Conservation (phyloP, 495 filamentous ascomycete genomes). For the Penicillium samsonianum region DNA sequence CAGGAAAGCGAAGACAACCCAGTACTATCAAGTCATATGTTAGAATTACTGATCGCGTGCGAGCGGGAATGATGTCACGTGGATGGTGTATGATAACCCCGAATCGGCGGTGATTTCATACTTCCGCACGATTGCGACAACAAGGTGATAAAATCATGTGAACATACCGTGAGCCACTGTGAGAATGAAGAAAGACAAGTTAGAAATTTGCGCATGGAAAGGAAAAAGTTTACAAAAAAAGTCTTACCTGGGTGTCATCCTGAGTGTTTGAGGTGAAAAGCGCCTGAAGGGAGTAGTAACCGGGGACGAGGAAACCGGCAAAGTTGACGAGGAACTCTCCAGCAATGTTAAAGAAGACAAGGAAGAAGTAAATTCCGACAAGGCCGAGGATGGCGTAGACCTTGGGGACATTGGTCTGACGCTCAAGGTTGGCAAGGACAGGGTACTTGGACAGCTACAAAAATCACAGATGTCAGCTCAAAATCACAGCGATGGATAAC, state of each 20-base stretch:
- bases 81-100: conserved; percentile 21
- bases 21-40: conserved; percentile 65
- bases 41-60: conserved; percentile 12
- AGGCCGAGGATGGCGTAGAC: conserved; percentile 92
- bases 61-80: conserved; percentile 26
- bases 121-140: conserved; percentile 11
- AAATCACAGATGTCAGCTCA: conserved; percentile 22
- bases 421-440: conserved; percentile 92
- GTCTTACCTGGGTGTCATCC: conserved; percentile 86
- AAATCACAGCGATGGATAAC: conserved; percentile 13
- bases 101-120: conserved; percentile 14
- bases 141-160: conserved; percentile 21
- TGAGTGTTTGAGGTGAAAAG: conserved; percentile 77
- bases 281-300: conserved; percentile 92
- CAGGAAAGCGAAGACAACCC: conserved; percentile 94
- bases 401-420: conserved; percentile 92
- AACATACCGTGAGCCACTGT: conserved; percentile 69
- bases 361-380: conserved; percentile 87
- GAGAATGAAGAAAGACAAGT: conserved; percentile 3
- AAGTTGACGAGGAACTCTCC: conserved; percentile 96
- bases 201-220: conserved; percentile 15
- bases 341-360: conserved; percentile 98
- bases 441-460: conserved; percentile 93
- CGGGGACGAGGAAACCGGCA: conserved; percentile 90
- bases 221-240: conserved; percentile 13